Conservation (phyloP, 2,329 filamentous ascomycete genomes). For the Neurospora sp. region DNA sequence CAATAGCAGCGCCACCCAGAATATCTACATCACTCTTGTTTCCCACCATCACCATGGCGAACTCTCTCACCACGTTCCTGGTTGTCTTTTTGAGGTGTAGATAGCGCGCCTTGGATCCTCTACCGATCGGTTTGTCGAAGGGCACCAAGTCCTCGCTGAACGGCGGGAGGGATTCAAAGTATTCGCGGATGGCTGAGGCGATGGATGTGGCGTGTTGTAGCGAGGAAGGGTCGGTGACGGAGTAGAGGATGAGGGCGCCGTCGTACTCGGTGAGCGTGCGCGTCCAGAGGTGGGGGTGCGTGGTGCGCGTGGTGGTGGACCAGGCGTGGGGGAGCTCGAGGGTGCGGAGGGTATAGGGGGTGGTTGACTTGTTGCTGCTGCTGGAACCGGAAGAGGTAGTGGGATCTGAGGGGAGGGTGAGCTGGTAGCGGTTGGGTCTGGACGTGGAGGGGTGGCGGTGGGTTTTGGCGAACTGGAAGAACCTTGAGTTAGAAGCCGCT, state of each 20-base stretch:
- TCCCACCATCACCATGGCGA: constrained; percentile 26
- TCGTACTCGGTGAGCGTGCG: constrained; percentile 27
- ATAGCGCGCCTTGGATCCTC: background rate
- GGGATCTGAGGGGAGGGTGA: background rate
- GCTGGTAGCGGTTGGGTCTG: background rate
- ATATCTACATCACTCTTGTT: constrained; percentile 25
- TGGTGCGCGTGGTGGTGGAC: constrained; percentile 10
- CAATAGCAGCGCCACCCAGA: background rate
- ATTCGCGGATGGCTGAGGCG: constrained; percentile 18
- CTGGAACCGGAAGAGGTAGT: background rate
- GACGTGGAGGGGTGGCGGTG: background rate
- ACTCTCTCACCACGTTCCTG: constrained; percentile 13
- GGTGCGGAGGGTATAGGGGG: background rate
- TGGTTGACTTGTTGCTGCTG: background rate
- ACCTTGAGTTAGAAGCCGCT: constrained; percentile 20
- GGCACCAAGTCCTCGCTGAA: background rate
- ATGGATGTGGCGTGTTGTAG: constrained; percentile 19
- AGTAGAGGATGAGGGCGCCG: constrained; percentile 28
- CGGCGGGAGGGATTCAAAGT: constrained; percentile 2
- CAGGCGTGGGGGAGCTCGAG: background rate
- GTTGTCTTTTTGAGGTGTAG: background rate
- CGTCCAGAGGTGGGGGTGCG: constrained; percentile 23
- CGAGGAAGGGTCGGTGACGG: constrained; percentile 20
- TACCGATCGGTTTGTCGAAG: background rate
- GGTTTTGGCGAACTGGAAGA: constrained; percentile 22